Conservation (phyloP, 1,284 basidiomycete species). For the Heterobasidion occidentale region DNA sequence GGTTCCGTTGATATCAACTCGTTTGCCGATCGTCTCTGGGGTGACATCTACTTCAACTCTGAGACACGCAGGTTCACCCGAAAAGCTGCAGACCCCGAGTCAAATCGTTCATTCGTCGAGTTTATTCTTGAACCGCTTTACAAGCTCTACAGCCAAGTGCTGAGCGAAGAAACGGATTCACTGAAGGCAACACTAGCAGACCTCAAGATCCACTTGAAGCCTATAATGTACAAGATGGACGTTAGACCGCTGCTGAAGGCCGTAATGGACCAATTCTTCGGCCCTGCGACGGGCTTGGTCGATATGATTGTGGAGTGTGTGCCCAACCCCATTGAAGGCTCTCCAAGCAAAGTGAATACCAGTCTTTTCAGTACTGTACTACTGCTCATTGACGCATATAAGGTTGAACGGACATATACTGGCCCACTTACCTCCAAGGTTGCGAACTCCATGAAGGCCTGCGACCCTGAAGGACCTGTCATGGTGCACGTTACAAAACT, state of each 20-base stretch:
- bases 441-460: constrained; percentile 74
- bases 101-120: constrained; percentile 86
- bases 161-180: constrained; percentile 85
- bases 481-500: constrained; percentile 93
- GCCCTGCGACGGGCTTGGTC: constrained; percentile 79
- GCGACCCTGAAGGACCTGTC: constrained; percentile 80
- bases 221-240: constrained; percentile 97
- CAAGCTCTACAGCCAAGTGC: constrained; percentile 93
- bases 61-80: constrained; percentile 85
- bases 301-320: constrained; percentile 90
- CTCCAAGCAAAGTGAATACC: constrained; percentile 59
- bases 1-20: constrained; percentile 56
- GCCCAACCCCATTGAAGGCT: constrained; percentile 74
- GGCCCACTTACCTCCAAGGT: constrained; percentile 80
- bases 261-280: constrained; percentile 94
- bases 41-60: constrained; percentile 91
- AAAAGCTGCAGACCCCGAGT: constrained; percentile 76
- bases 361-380: not conserved
- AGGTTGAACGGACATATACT: constrained; percentile 80
- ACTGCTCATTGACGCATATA: not conserved
- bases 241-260: constrained; percentile 91
- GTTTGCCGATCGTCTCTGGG: constrained; percentile 91
- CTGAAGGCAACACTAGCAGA: constrained; percentile 76
- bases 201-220: constrained; percentile 85
- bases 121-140: constrained; percentile 97